A percentile compares a stretch with the other conserved stretches of the same genome.
These are phyloP conservation scores for Paramecium sonneborni DNA, from an alignment of 73 alveolate genomes.

Conservation along the genomic window DNA sequence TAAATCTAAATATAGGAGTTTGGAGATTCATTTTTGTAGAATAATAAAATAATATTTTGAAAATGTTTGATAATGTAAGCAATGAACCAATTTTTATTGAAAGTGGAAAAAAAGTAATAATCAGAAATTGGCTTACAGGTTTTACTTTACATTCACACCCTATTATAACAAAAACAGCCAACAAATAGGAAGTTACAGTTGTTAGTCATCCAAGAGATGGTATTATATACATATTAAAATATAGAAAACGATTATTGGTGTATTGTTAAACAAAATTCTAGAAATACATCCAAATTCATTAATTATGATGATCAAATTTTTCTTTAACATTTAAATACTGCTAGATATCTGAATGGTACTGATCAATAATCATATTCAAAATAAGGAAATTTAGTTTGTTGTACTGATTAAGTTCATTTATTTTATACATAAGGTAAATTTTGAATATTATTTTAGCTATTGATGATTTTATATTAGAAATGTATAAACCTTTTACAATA, in stretches of 20 bases:
- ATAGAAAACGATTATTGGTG: conserved; percentile 12
- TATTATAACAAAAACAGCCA: not conserved
- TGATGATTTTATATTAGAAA: not conserved
- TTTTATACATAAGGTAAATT: not conserved
- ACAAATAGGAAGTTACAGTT: not conserved
- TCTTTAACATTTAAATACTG: not conserved
- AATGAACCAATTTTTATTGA: not conserved
- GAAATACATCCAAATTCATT: not conserved
- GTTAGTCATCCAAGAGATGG: conserved; percentile 7
- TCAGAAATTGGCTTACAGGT: conserved; percentile 25
- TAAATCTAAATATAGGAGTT: not conserved
- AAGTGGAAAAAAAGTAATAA: not conserved
- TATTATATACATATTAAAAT: not conserved
- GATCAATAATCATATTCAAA: not conserved
- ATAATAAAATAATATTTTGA: not conserved
- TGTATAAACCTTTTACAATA: not conserved
- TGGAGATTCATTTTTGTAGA: not conserved
- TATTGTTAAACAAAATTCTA: not conserved
- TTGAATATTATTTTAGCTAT: not conserved
- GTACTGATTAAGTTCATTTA: not conserved
- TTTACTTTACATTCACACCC: not conserved
- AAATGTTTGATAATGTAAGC: not conserved
- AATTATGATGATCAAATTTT: not conserved
- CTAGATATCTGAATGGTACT: not conserved
- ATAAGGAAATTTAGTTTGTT: not conserved